These are phyloP conservation scores for Calonectria leucothoes DNA, from an alignment of 2,329 filamentous ascomycete genomes.

Conservation along the genomic window DNA sequence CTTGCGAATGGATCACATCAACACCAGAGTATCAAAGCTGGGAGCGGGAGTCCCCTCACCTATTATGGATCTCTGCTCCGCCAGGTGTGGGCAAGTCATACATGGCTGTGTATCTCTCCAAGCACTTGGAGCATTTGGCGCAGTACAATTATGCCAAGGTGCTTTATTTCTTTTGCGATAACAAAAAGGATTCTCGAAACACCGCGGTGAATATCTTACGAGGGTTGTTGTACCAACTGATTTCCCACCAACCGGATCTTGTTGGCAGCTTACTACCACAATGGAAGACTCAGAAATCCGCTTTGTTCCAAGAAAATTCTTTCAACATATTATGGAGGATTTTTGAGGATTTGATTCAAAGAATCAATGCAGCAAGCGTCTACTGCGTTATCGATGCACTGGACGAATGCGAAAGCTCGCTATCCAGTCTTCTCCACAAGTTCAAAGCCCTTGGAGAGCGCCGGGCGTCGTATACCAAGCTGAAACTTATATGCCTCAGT, in stretches of 20 bases:
- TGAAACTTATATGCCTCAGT: background rate
- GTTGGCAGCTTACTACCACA: accelerated
- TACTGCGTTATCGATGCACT: conserved; percentile 5
- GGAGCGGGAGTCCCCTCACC: background rate
- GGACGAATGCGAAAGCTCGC: conserved; percentile 10
- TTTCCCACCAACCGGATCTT: background rate
- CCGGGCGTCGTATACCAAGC: background rate
- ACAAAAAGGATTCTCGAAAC: conserved; percentile 19
- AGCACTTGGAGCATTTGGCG: background rate
- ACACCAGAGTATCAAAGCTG: conserved; percentile 12
- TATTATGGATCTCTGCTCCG: conserved; percentile 28
- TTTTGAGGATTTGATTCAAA: background rate
- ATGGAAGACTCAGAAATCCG: background rate
- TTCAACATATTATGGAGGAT: conserved; percentile 7
- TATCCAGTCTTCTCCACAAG: background rate
- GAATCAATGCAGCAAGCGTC: accelerated
- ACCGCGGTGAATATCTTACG: conserved; percentile 18
- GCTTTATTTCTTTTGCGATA: conserved; percentile 30
- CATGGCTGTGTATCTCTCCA: conserved; percentile 24
- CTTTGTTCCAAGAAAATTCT: accelerated
- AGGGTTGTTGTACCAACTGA: conserved; percentile 6
- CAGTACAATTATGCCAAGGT: background rate
- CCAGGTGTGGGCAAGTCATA: conserved; percentile 26
- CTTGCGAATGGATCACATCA: conserved; percentile 27
- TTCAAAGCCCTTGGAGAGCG: background rate